These are phyloP conservation scores for Aurifilum marmelostoma DNA, from an alignment of 2,329 filamentous ascomycete genomes.

Conservation along the genomic window DNA sequence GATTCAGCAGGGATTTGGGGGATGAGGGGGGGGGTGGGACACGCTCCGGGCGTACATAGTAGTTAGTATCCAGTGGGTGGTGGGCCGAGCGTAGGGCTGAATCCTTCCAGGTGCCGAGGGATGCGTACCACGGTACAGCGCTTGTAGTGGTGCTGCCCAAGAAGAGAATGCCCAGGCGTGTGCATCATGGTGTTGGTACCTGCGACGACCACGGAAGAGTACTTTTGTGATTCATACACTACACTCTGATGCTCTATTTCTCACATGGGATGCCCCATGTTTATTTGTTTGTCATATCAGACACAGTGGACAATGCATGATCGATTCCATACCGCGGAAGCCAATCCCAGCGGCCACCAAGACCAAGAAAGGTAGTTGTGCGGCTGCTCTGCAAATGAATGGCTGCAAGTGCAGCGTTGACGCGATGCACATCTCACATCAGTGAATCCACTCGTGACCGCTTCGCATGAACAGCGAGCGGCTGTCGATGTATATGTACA, in stretches of 20 bases:
- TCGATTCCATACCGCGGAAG: not conserved
- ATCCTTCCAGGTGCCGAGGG: constrained; percentile 5
- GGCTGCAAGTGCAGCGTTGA: not conserved
- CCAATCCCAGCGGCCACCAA: constrained; percentile 2
- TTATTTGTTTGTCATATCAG: not conserved
- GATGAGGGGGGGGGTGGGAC: not conserved
- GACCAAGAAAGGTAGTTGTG: constrained; percentile 6
- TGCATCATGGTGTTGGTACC: not conserved
- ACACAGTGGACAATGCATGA: not conserved
- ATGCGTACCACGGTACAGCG: not conserved
- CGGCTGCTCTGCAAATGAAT: not conserved
- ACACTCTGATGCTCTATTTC: too few species aligned
- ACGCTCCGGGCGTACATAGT: not conserved
- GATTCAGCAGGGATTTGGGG: not conserved
- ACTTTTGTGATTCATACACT: constrained; percentile 10
- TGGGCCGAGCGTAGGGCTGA: constrained; percentile 15
- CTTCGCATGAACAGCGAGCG: not conserved
- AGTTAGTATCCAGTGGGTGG: not conserved
- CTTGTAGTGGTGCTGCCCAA: not conserved
- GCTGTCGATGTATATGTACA: not conserved
- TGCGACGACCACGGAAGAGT: constrained; percentile 7
- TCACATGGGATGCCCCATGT: not conserved
- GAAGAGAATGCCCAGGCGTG: not conserved
- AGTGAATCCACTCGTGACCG: constrained; percentile 12
- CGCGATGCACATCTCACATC: constrained; percentile 12